phyloP scores from a whole-genome alignment of 352 stramenopile species.

The Aphanomyces astaci region DNA sequence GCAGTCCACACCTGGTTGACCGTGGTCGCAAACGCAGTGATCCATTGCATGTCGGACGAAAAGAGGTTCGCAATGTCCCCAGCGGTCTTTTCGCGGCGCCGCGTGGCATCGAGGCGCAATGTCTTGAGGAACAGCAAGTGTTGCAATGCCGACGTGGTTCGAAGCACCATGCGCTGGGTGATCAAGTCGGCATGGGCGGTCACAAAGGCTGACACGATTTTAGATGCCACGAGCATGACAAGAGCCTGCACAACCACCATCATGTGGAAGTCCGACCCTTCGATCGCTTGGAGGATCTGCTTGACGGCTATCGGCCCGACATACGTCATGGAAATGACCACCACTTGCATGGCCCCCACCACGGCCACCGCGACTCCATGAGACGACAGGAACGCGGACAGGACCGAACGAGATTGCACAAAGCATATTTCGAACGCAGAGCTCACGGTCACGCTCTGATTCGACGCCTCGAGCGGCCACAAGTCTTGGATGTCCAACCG shows the following conservation, averaged over 20 bases:
- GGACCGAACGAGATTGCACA: not conserved
- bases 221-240: not conserved
- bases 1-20: not conserved
- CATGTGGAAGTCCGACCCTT: not conserved
- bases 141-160: constrained; percentile 27
- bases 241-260: not conserved
- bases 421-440: not conserved
- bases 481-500: constrained; percentile 8
- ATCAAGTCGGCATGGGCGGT: constrained; percentile 30
- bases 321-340: not conserved
- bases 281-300: constrained; percentile 1
- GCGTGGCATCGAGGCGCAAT: not conserved
- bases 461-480: constrained; percentile 3
- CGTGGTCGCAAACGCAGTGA: not conserved
- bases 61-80: constrained; percentile 9
- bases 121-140: constrained; percentile 19
- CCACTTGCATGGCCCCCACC: not conserved
- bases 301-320: not conserved
- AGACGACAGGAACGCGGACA: not conserved
- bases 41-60: constrained; percentile 12
- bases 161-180: constrained; percentile 49
- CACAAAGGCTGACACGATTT: constrained; percentile 17
- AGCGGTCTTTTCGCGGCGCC: not conserved
- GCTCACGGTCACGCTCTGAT: not conserved
- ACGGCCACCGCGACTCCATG: not conserved